Evolutionary conservation across 2,329 filamentous ascomycete species (phyloP).

Genomic region (Fusarium odoratissimum): DNA sequence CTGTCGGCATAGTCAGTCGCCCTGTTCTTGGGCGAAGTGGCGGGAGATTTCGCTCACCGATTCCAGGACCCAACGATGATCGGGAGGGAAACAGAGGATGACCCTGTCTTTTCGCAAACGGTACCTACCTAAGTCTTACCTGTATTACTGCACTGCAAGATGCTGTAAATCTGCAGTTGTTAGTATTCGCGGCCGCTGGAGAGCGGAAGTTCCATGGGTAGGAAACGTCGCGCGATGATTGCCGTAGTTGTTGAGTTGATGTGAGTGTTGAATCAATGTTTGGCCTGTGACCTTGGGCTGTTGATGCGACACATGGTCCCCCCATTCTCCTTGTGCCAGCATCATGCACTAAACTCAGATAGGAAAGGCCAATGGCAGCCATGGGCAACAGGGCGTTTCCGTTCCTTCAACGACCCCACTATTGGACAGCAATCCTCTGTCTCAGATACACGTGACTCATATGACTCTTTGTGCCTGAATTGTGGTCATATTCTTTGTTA

Average conservation of each 20-base stretch:
- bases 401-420: slow-evolving; percentile 35
- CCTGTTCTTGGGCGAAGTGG: slow-evolving; percentile 29
- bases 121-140: slow-evolving; percentile 39
- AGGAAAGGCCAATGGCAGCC: slow-evolving; percentile 45
- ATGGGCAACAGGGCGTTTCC: slow-evolving; percentile 48
- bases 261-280: slow-evolving; percentile 39
- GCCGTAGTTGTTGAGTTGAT: slow-evolving; percentile 35
- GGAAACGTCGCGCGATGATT: slow-evolving; percentile 42
- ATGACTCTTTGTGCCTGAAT: slow-evolving; percentile 33
- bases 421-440: slow-evolving; percentile 39
- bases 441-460: slow-evolving; percentile 37
- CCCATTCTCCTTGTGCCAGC: slow-evolving; percentile 45
- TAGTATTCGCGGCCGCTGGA: slow-evolving; percentile 45
- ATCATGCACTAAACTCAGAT: slow-evolving; percentile 37
- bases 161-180: slow-evolving; percentile 25
- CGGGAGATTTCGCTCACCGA: slow-evolving; percentile 43
- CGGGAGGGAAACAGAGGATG: slow-evolving; percentile 19
- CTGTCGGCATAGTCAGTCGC: slow-evolving; percentile 36
- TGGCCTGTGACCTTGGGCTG: slow-evolving; percentile 43
- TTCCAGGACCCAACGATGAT: slow-evolving; percentile 33
- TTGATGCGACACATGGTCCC: slow-evolving; percentile 48
- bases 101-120: slow-evolving; percentile 21
- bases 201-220: slow-evolving; percentile 44
- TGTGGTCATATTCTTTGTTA: slow-evolving; percentile 1
- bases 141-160: slow-evolving; percentile 26